Percentiles rank a stretch among this genome's conserved stretches.
Conservation (phyloP, 345 rosid species). For the Salix udensis region DNA sequence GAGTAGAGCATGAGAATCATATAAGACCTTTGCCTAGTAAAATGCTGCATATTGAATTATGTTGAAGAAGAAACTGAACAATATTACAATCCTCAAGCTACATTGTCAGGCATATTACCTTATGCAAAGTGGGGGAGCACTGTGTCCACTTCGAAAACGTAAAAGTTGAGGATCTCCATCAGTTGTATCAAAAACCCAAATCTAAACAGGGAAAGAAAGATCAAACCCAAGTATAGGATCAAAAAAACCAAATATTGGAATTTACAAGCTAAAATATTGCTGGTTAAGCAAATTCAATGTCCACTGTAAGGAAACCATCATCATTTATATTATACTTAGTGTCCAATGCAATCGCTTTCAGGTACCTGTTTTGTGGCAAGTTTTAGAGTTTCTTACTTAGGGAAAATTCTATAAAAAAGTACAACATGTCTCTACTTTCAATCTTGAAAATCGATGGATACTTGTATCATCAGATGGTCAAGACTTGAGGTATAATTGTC, state of each 20-base stretch:
- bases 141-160: slow-evolving; percentile 95
- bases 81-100: neutral
- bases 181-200: slow-evolving; percentile 96
- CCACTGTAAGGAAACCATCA: neutral
- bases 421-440: neutral
- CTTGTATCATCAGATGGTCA: neutral
- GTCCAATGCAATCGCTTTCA: slow-evolving; percentile 1
- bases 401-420: neutral
- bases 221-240: neutral
- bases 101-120: slow-evolving; percentile 38
- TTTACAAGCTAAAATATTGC: neutral
- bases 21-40: neutral
- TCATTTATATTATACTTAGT: neutral
- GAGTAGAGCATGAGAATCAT: neutral
- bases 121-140: slow-evolving; percentile 97
- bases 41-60: neutral
- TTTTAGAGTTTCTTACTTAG: neutral
- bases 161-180: slow-evolving; percentile 93
- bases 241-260: neutral
- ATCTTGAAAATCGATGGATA: neutral
- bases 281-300: neutral
- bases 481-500: neutral
- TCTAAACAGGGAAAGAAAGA: slow-evolving; percentile 29
- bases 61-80: neutral
- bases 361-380: neutral